Evolutionary conservation across 768 basidiomycete genomes (phyloP).

Genomic region (Daedalea quercina): DNA sequence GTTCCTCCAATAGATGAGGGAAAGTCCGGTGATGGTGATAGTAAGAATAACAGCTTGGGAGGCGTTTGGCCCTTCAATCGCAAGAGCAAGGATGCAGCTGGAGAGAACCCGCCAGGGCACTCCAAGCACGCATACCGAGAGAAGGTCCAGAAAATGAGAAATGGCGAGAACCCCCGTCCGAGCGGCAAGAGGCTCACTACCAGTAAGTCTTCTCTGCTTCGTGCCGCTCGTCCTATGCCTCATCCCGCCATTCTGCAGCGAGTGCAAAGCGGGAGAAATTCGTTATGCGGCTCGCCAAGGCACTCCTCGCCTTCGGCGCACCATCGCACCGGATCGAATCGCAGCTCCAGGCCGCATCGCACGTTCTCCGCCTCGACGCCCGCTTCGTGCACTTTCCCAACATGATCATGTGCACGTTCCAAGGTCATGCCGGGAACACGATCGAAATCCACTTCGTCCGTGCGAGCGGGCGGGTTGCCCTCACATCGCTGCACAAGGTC

Average conservation of each 20-base stretch:
- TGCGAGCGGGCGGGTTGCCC: conserved; percentile 69
- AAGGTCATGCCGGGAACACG: conserved; percentile 47
- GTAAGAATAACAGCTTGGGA: not conserved
- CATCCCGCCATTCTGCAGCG: not conserved
- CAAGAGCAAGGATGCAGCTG: not conserved
- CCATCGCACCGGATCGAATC: conserved; percentile 91
- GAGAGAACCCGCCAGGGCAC: not conserved
- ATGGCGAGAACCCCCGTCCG: conserved; percentile 13
- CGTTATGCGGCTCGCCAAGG: conserved; percentile 79
- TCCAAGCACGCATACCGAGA: conserved; percentile 10
- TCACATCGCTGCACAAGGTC: conserved; percentile 76
- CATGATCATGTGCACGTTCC: conserved; percentile 76
- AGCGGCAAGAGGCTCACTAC: not conserved
- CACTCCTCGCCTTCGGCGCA: conserved; percentile 88
- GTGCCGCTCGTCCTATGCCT: not conserved
- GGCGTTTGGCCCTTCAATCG: not conserved
- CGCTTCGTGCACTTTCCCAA: conserved; percentile 80
- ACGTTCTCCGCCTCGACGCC: conserved; percentile 71
- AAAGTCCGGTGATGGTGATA: not conserved
- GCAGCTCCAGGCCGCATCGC: conserved; percentile 74
- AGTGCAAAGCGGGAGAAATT: conserved; percentile 43
- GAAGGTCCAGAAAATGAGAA: conserved; percentile 9
- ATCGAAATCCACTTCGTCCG: conserved; percentile 85
- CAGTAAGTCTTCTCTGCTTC: not conserved
- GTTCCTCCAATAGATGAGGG: not conserved